Conservation (phyloP, 257 asterid species). For the Jacaranda mimosifolia region DNA sequence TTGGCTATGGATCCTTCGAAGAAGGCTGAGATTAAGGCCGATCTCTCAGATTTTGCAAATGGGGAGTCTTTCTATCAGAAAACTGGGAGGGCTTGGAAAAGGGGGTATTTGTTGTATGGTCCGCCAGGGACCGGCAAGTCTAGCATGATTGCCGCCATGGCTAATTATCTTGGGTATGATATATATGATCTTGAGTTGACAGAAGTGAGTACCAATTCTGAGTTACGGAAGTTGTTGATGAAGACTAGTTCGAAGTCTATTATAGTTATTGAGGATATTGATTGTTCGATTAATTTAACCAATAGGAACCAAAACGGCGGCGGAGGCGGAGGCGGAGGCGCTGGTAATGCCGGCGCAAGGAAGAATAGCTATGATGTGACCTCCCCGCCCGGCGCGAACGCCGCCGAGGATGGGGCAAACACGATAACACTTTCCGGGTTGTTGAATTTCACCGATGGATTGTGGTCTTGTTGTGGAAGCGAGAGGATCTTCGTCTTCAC, state of each 20-base stretch:
- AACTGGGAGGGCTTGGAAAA: conserved; percentile 69
- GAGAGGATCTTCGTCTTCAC: conserved; percentile 95
- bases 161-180: conserved; percentile 61
- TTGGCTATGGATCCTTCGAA: conserved; percentile 59
- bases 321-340: conserved; percentile 24
- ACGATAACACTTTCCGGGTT: conserved; percentile 88
- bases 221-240: conserved; percentile 60
- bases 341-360: conserved; percentile 26
- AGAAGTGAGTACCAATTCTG: conserved; percentile 62
- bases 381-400: conserved; percentile 37
- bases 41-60: conserved; percentile 56
- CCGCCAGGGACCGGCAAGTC: conserved; percentile 72
- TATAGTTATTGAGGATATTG: conserved; percentile 65
- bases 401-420: conserved; percentile 55
- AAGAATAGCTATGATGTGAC: conserved; percentile 31
- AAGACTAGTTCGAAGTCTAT: conserved; percentile 65
- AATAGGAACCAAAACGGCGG: conserved; percentile 40
- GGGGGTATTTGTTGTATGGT: conserved; percentile 61
- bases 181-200: conserved; percentile 63
- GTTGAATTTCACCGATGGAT: conserved; percentile 88
- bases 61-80: conserved; percentile 64
- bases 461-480: conserved; percentile 98
- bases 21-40: conserved; percentile 53
- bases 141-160: conserved; percentile 76
- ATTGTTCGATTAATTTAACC: conserved; percentile 57